Conservation (phyloP, 208 protist genomes). For the Herpetomonas tarakana region DNA sequence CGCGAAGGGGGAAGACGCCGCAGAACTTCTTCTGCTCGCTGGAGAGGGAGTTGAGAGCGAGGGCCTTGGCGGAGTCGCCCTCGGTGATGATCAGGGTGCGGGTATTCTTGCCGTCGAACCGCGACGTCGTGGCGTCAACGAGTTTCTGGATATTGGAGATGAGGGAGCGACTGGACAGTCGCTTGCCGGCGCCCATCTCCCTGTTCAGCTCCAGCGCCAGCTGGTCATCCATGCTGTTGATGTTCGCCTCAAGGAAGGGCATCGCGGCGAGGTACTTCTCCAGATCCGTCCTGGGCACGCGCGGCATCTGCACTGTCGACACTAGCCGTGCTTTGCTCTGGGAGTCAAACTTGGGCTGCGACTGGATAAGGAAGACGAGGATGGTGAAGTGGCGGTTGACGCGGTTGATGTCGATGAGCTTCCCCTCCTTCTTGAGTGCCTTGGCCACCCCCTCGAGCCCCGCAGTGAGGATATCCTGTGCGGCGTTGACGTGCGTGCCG, state of each 20-base stretch:
- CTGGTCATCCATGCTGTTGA: constrained; percentile 64
- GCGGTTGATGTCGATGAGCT: constrained; percentile 92
- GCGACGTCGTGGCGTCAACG: constrained; percentile 86
- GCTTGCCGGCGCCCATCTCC: constrained; percentile 70
- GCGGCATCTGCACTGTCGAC: constrained; percentile 75
- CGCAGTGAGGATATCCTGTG: constrained; percentile 86
- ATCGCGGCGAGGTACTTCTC: constrained; percentile 79
- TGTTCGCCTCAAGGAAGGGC: constrained; percentile 79
- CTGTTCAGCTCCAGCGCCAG: constrained; percentile 76
- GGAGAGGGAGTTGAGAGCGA: constrained; percentile 95
- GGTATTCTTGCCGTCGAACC: constrained; percentile 64
- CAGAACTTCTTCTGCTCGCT: constrained; percentile 96
- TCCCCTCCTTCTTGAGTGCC: constrained; percentile 78
- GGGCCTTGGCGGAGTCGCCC: constrained; percentile 98
- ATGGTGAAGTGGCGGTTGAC: constrained; percentile 96
- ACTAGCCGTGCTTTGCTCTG: constrained; percentile 99
- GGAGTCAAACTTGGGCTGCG: constrained; percentile 99
- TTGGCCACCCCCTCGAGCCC: constrained; percentile 55
- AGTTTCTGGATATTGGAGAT: constrained; percentile 97
- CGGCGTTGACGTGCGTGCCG: constrained; percentile 98
- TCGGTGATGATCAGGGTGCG: constrained; percentile 99
- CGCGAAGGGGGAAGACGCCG: constrained; percentile 98
- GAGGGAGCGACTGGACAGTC: constrained; percentile 69
- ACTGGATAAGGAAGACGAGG: constrained; percentile 98
- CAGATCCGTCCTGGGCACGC: constrained; percentile 86